A percentile compares a stretch with the other conserved stretches of the same genome.
Conservation (phyloP, 1,139 yeast genomes). For the Saccharomyces hybrid region DNA sequence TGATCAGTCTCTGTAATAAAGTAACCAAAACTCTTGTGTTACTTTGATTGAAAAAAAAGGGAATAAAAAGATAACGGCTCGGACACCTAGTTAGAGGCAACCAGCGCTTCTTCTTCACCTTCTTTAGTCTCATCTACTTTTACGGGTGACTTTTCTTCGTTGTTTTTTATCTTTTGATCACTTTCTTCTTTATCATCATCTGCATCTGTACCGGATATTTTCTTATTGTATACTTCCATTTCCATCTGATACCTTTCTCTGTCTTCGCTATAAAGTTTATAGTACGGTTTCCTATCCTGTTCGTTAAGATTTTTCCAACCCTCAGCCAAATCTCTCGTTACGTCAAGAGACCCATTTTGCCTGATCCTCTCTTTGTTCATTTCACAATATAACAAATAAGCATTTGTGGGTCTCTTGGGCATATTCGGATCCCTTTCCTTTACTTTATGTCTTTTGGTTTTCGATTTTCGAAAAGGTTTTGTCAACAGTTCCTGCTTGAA, state of each 20-base stretch:
- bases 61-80: background rate
- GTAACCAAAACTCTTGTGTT: background rate
- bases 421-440: conserved; percentile 63
- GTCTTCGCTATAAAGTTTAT: conserved; percentile 72
- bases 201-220: conserved; percentile 8
- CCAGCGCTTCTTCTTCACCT: conserved; percentile 6
- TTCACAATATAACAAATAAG: conserved; percentile 81
- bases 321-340: conserved; percentile 73
- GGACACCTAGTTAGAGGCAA: background rate
- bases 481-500: conserved; percentile 24
- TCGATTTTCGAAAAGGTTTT: conserved; percentile 25
- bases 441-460: conserved; percentile 29
- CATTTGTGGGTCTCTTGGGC: conserved; percentile 87
- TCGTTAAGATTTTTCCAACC: conserved; percentile 75
- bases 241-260: conserved; percentile 67
- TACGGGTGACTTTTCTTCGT: background rate
- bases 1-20: background rate
- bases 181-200: conserved; percentile 9
- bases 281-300: conserved; percentile 66
- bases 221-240: conserved; percentile 52
- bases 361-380: conserved; percentile 69
- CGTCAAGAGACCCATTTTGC: conserved; percentile 50
- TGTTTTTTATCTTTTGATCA: background rate
- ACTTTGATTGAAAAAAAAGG: background rate
- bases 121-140: conserved; percentile 4